Conservation (phyloP, 257 asterid genomes). For the Voacanga thouarsii region DNA sequence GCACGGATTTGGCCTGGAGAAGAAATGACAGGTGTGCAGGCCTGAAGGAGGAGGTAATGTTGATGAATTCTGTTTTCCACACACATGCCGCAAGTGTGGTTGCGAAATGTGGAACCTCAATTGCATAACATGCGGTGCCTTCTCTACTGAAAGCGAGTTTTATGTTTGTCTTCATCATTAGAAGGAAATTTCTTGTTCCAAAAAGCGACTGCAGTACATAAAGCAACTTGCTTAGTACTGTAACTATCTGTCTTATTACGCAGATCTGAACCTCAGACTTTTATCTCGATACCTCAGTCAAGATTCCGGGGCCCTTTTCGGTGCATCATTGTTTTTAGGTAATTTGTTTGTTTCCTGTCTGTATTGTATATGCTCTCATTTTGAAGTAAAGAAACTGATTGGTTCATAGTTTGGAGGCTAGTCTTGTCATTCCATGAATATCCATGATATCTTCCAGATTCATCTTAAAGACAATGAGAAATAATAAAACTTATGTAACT, state of each 20-base stretch:
- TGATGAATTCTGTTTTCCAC: background rate
- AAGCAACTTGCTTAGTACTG: slow-evolving; percentile 29
- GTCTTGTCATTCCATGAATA: background rate
- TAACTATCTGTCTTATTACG: slow-evolving; percentile 21
- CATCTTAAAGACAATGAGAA: background rate
- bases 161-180: slow-evolving; percentile 11
- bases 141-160: slow-evolving; percentile 11
- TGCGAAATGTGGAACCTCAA: background rate
- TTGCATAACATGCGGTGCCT: slow-evolving; percentile 9
- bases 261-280: slow-evolving; percentile 11
- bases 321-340: slow-evolving; percentile 14
- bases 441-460: background rate
- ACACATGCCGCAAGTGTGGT: slow-evolving; percentile 7
- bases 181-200: slow-evolving; percentile 18
- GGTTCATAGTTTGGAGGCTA: background rate
- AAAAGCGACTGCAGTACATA: slow-evolving; percentile 21
- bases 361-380: slow-evolving; percentile 30
- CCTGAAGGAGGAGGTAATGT: background rate
- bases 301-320: background rate
- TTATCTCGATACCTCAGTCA: slow-evolving; percentile 12
- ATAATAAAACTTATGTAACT: background rate
- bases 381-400: background rate
- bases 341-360: slow-evolving; percentile 22
- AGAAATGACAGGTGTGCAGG: background rate
- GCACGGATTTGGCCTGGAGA: background rate